These are phyloP conservation scores for Cylindricascospora bacillispora DNA, from an alignment of 1,139 yeast species.

Conservation along the genomic window DNA sequence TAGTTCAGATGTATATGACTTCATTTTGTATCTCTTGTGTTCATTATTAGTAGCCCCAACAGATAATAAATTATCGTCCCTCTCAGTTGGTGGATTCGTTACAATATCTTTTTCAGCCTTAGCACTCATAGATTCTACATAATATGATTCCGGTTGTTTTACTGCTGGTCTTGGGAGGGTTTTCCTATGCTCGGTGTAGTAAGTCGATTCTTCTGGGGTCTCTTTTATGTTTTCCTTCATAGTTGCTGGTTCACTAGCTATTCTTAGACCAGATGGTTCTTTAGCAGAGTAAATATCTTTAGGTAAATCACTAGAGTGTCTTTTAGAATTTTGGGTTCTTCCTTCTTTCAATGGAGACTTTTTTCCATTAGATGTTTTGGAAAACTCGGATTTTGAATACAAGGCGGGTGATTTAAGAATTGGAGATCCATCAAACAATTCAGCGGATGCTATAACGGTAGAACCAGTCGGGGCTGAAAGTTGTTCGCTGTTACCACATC, in stretches of 20 bases:
- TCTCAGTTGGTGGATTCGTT: neutral
- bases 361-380: neutral
- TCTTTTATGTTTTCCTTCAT: neutral
- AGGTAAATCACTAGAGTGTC: neutral
- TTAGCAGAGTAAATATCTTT: too few relatives aligned
- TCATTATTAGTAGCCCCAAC: neutral
- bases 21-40: slow-evolving; percentile 1
- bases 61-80: neutral
- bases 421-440: slow-evolving; percentile 23
- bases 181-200: neutral
- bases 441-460: slow-evolving; percentile 28
- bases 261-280: too few relatives aligned
- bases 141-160: neutral
- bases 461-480: slow-evolving; percentile 45
- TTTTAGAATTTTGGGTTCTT: neutral
- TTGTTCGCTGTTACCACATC: slow-evolving; percentile 65
- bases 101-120: neutral
- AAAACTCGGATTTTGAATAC: slow-evolving; percentile 4
- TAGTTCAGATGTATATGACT: slow-evolving; percentile 3
- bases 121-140: neutral
- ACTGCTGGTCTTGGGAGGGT: neutral
- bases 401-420: slow-evolving; percentile 7
- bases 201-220: neutral
- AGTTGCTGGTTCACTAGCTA: neutral
- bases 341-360: neutral